Evolutionary conservation across 441 rosid genomes (phyloP), one percentile per base, ranked within the genome.

Genomic region (Hura crepitans): DNA sequence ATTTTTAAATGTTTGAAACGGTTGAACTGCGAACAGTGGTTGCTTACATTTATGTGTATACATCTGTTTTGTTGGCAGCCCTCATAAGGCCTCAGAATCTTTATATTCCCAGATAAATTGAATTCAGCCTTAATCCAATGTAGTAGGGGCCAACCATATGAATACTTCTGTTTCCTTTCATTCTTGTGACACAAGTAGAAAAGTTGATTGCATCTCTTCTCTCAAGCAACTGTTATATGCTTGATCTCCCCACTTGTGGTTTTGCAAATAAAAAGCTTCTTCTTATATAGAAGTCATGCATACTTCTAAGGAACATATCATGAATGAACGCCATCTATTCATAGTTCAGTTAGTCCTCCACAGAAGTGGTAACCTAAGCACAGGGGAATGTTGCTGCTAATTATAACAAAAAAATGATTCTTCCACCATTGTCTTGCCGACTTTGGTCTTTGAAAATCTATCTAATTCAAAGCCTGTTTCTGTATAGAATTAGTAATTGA

Each of bases 241-340:
- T 37, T 30, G n/a, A 22, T 59, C 49, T 53, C 35, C 18, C 6
- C 28, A 17, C 9, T 31, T 12, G 13, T 55, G 61, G 7, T 15
- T 37, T 67, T 25, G 6, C 25, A 1, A 1, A 35, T 4, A 35
- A 35, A 35, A 35, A 35, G 37, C 37, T 33, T 2, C 37, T 6
- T 33, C 37, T 33, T 2, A 6, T 33, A 33, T 33, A 33, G 17
- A 25, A 56, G 25, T 56, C 35, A 2, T 53, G 2, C 6, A 2
- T 42, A 42, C 15, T 67, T 67, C 54, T 68, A 28, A 55, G 42
- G 50, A 37, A n/a, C n/a, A n/a, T 28, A 31, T 65, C 30, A 49
- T 50, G 10, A 31, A 66, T 50, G 18, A 62, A 39, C n/a, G 9
- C 14, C 33, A 15, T 55, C 0, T 22, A 11, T 49, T 53, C 43